A percentile compares a stretch with the other conserved stretches of the same genome.
Evolutionary conservation across 2,329 filamentous ascomycete species (phyloP).

Genomic region (Mariannaea elegans): DNA sequence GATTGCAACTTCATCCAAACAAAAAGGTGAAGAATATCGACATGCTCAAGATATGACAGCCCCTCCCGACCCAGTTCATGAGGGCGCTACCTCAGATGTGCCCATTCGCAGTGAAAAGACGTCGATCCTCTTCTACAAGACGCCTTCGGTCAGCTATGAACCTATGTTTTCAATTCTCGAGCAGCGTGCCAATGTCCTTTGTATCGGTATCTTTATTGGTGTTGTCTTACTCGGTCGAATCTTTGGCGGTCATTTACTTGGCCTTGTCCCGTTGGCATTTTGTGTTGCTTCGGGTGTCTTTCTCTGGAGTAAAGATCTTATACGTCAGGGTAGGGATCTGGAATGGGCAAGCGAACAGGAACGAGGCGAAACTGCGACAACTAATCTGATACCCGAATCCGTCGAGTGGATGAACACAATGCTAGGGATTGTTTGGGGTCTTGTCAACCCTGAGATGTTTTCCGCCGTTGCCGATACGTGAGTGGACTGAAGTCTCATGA

Average conservation of each 20-base stretch:
- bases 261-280: slow-evolving; percentile 76
- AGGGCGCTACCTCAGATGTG: slow-evolving; percentile 88
- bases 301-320: slow-evolving; percentile 88
- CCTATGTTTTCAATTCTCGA: slow-evolving; percentile 85
- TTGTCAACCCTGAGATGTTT: slow-evolving; percentile 97
- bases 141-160: slow-evolving; percentile 87
- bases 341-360: slow-evolving; percentile 92
- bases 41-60: slow-evolving; percentile 88
- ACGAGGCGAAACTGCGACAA: slow-evolving; percentile 84
- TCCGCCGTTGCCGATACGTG: slow-evolving; percentile 85
- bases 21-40: slow-evolving; percentile 83
- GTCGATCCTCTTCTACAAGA: slow-evolving; percentile 94
- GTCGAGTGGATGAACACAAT: slow-evolving; percentile 97
- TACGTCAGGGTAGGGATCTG: slow-evolving; percentile 80
- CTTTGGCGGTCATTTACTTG: slow-evolving; percentile 81
- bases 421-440: slow-evolving; percentile 83
- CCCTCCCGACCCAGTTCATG: slow-evolving; percentile 84
- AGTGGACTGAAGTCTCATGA: slow-evolving; percentile 23
- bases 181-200: slow-evolving; percentile 75
- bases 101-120: slow-evolving; percentile 97
- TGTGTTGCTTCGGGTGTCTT: slow-evolving; percentile 82
- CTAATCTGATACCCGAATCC: slow-evolving; percentile 90
- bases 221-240: slow-evolving; percentile 82
- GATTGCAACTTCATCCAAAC: slow-evolving; percentile 74
- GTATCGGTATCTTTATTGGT: slow-evolving; percentile 73